Evolutionary conservation across 148 eudicot genomes (phyloP), one percentile per base, ranked within the genome.

Genomic region (Limonium bicolor): DNA sequence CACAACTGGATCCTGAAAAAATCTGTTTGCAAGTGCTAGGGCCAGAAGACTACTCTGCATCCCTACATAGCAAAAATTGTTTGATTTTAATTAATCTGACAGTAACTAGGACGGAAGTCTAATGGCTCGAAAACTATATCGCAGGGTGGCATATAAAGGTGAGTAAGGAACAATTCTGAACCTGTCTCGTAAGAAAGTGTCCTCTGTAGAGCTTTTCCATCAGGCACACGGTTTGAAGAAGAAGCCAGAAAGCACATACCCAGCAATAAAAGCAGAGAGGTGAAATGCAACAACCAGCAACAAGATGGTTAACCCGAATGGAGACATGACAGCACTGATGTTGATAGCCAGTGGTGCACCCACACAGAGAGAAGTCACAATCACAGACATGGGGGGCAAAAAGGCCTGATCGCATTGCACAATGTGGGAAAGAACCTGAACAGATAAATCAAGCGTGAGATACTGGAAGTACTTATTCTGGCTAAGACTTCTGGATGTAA

Each of bases 31-130:
- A 46, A 86, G 93, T 25, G 96, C 88, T 14, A 86, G 96, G 27
- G 82, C 96, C 44, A 86, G 62, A 55, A 86, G 79, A 69, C 96
- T 86, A 72, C 96, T 86, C 57, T 86, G 96, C 96, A 88, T 88
- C 31, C 96, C 96, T 87, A 40, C 56, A 52, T 42, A 5, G 22
- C 8, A 48, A 43, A 43, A 12, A 14, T 43, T 43, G 19, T 23
- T 7, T 7, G 28, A 41, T 21, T 29, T 43, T 5, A n/a, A 25
- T 24, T n/a, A n/a, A 24, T 13, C 19, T 25, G 7, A 7, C 7
- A n/a, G 2, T 13, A 23, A 23, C 29, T 24, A 24, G 24, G 30
- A n/a, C n/a, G n/a, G n/a, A n/a, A n/a, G n/a, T n/a, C n/a, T n/a
- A n/a, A n/a, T n/a, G n/a, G n/a, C n/a, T 43, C 15, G 31, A 14